A percentile compares a stretch with the other conserved stretches of the same genome.
These are phyloP conservation scores for Schizophyllum commune DNA, from an alignment of 1,284 basidiomycete species.

Conservation along the genomic window DNA sequence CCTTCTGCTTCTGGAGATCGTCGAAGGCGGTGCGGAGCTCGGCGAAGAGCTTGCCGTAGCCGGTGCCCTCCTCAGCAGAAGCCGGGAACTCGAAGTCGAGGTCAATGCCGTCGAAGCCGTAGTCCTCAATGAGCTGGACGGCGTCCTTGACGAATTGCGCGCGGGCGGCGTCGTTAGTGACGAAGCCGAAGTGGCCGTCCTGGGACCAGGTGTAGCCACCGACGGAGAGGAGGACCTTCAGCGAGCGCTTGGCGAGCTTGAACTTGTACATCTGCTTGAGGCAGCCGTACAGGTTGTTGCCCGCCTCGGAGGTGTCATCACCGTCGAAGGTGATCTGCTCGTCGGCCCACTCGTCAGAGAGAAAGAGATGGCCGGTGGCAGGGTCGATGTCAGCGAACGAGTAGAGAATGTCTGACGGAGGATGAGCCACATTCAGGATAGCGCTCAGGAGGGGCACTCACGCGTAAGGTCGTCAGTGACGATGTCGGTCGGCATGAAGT, in stretches of 20 bases:
- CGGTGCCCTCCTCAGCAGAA: conserved; percentile 43
- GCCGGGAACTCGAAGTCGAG: conserved; percentile 28
- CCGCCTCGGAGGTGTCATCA: conserved; percentile 16
- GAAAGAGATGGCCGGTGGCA: conserved; percentile 53
- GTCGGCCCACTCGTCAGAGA: conserved; percentile 82
- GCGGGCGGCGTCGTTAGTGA: conserved; percentile 46
- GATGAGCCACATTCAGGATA: neutral
- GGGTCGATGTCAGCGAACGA: conserved; percentile 77
- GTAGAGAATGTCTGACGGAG: conserved; percentile 68
- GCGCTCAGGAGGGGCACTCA: conserved; percentile 16
- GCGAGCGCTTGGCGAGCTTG: conserved; percentile 68
- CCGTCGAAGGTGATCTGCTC: conserved; percentile 46
- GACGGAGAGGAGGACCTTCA: conserved; percentile 74
- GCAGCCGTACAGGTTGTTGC: conserved; percentile 80
- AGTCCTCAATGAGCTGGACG: conserved; percentile 74
- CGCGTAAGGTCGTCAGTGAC: conserved; percentile 44
- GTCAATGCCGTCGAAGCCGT: conserved; percentile 71
- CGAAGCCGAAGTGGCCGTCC: conserved; percentile 55
- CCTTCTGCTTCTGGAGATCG: conserved; percentile 42
- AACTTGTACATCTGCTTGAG: conserved; percentile 76
- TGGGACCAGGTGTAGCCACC: conserved; percentile 75
- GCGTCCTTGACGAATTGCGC: conserved; percentile 66
- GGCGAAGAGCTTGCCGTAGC: conserved; percentile 51
- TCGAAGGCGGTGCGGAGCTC: conserved; percentile 52
- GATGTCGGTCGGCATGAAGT: conserved; percentile 39